Base-by-base conservation (phyloP, 805 yeast species). In the Candida boidinii region DNA sequence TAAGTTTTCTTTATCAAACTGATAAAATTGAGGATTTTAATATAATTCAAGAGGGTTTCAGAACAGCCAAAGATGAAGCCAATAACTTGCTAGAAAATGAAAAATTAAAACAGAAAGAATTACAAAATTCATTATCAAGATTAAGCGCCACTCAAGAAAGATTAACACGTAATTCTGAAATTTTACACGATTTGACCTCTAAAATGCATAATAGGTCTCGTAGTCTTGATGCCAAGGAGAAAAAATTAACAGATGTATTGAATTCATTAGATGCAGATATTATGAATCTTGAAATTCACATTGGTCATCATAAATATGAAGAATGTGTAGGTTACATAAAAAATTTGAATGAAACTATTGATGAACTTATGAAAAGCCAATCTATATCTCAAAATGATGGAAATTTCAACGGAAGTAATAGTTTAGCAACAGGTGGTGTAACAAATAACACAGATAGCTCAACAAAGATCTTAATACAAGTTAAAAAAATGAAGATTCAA, bases 61-160 rank as follows among this genome's bases (percentile, higher is more conserved):
- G 76, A 42, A 68, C 71, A 44, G 87, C 85, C 0, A 70, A 70
- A 38, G 71, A 70, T 41, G 84, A 76, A 41, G 43, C 76, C 22
- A 58, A 77, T 27, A 78, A 70, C 38, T 68, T 78, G 4, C 64
- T 68, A 11, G 71, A 70, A 33, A 60, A 66, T 13, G 79, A 75
- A 35, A 60, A 57, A 28, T 49, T 59, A 23, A 64, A 64, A 27
- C 65, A 66, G 28, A 58, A 57, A 34, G 64, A 58, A 33, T 35
- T 69, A 17, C 56, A 66, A 34, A 68, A 67, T 33, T 68, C 75
- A 0, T 54, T 68, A 42, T 58, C 59, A 27, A 51, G 65, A 28
- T 31, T 70, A n/a, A 47, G 70, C 3, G 46, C 44, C 18, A 43
- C 42, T 27, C 44, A 39, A 17, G 46, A 39, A 16, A 30, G 48